Evolutionary conservation across 495 filamentous ascomycete genomes (phyloP).

Genomic region (Hyaloscypha bicolor): DNA sequence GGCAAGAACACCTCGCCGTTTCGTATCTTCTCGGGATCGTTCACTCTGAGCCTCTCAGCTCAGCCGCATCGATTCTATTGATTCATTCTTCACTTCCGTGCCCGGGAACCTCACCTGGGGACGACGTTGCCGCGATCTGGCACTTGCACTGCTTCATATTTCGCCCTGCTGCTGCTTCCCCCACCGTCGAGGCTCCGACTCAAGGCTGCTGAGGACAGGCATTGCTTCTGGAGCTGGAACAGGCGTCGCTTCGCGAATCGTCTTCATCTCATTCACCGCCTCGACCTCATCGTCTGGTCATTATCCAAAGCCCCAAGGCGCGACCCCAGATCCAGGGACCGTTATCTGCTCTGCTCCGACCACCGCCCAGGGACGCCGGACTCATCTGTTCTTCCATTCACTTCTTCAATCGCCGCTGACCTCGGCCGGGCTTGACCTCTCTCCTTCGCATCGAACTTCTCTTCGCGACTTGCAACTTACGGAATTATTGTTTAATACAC

Average conservation of each 20-base stretch:
- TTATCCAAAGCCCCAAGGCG: background rate
- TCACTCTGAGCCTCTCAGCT: background rate
- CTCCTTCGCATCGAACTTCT: background rate
- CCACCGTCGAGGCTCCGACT: conserved; percentile 2
- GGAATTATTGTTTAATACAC: background rate
- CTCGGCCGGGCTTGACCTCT: background rate
- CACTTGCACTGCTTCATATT: conserved; percentile 14
- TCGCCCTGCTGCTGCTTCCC: conserved; percentile 15
- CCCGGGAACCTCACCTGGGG: background rate
- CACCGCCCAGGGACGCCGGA: background rate
- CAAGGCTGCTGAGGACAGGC: conserved; percentile 18
- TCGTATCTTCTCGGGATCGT: background rate
- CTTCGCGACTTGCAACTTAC: background rate
- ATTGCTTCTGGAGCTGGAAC: conserved; percentile 17
- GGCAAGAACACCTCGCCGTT: background rate
- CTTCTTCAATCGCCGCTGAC: conserved; percentile 17
- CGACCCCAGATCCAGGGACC: background rate
- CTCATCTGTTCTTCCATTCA: conserved; percentile 7
- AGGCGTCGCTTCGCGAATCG: conserved; percentile 14
- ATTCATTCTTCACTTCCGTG: conserved; percentile 6
- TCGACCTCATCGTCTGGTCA: conserved; percentile 12
- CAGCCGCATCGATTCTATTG: background rate
- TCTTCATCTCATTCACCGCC: conserved; percentile 23
- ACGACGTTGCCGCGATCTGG: conserved; percentile 10
- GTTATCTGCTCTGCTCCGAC: background rate